Evolutionary conservation across 208 protist genomes (phyloP), one percentile per base, ranked within the genome.

Genomic region (Acanthamoeba sp.): DNA sequence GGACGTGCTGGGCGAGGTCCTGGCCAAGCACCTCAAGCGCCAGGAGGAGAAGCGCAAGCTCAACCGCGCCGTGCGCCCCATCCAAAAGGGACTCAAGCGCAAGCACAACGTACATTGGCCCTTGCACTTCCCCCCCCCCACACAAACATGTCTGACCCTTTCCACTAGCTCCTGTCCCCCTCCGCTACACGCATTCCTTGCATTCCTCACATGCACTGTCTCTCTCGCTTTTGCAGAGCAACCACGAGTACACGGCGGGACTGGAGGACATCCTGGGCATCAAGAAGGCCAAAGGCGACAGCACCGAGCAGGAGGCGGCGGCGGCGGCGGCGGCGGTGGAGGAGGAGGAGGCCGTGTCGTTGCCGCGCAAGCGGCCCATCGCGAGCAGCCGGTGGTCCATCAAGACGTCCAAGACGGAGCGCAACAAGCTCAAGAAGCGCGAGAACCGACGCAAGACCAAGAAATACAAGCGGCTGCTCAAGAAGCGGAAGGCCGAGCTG

Each of bases 361-460:
- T 73, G 32, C 7, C 32, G 64, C 64, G 64, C 64, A 10, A 36
- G 64, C 34, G 27, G 29, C 64, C 64, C n/a, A 73, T 32, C 64
- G 64, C 64, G 4, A 73, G 64, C 64, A 73, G 64, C 64, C 64
- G 64, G 29, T 73, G 64, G 64, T 73, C 64, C n/a, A 16, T 40
- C 32, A 73, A 73, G 34, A 32, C 27, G 16, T 73, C 64, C 32
- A 73, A 40, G 34, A 42, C 64, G 4, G 64, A 73, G 64, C 64
- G 64, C 64, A 73, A 73, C 16, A 73, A 73, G 64, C 64, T 73
- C 64, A 73, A 73, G 64, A 73, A 73, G 34, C 64, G 64, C 7
- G 64, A 73, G 64, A 73, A 73, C 34, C 64, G 64, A 36, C 64
- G 64, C 64, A 73, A 73, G 64, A 73, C 64, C 10, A 73, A 73